Evolutionary conservation across 2,329 filamentous ascomycete genomes (phyloP).

Genomic region (Colletotrichum orbiculare): DNA sequence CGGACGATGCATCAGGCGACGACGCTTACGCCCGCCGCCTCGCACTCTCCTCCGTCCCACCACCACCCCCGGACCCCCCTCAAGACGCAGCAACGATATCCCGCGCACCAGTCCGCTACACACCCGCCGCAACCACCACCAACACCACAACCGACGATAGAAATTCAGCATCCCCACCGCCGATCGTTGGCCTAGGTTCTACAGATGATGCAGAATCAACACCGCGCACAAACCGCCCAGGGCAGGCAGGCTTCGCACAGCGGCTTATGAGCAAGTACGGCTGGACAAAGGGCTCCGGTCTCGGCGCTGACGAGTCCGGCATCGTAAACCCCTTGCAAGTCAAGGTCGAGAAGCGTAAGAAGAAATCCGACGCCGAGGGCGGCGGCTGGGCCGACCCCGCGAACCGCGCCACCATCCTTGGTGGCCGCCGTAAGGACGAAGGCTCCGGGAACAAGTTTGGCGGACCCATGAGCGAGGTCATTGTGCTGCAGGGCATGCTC

Average conservation of each 20-base stretch:
- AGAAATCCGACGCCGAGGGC: slow-evolving; percentile 80
- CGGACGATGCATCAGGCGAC: slow-evolving; percentile 73
- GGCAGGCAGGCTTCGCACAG: slow-evolving; percentile 86
- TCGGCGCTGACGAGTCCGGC: slow-evolving; percentile 84
- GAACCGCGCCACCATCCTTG: slow-evolving; percentile 82
- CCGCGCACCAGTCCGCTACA: slow-evolving; percentile 81
- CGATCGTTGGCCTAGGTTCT: slow-evolving; percentile 62
- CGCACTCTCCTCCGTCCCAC: slow-evolving; percentile 60
- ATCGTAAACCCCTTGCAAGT: slow-evolving; percentile 87
- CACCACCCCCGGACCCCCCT: slow-evolving; percentile 44
- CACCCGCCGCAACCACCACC: slow-evolving; percentile 48
- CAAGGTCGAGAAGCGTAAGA: slow-evolving; percentile 87
- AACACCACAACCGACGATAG: slow-evolving; percentile 50
- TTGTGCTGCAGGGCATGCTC: slow-evolving; percentile 87
- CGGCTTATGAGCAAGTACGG: slow-evolving; percentile 94
- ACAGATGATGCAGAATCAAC: slow-evolving; percentile 48
- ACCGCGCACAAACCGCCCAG: slow-evolving; percentile 74
- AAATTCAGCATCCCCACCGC: slow-evolving; percentile 55
- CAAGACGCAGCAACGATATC: slow-evolving; percentile 73
- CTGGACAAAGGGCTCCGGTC: slow-evolving; percentile 87
- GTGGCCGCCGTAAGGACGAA: slow-evolving; percentile 69
- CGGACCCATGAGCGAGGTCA: slow-evolving; percentile 77
- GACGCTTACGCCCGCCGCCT: slow-evolving; percentile 75
- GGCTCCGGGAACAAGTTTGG: slow-evolving; percentile 67
- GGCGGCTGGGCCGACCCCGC: slow-evolving; percentile 79